Conservation (phyloP, 116 monocot species). For the Papilionanthe hybrid region DNA sequence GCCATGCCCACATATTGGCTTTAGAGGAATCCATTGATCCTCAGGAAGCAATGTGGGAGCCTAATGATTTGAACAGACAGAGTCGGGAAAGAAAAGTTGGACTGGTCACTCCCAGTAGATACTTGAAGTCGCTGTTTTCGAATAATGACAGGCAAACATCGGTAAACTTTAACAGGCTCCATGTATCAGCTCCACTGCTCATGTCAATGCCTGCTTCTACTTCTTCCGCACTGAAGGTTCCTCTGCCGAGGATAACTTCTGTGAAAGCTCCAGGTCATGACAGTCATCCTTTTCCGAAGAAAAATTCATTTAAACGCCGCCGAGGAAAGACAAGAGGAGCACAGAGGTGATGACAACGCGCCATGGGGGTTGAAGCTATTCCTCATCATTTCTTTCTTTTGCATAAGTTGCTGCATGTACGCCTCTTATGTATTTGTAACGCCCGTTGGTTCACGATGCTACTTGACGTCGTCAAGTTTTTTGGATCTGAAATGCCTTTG, state of each 20-base stretch:
- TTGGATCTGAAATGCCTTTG: no score
- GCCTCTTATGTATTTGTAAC: no score
- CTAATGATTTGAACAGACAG: not conserved
- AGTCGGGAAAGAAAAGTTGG: conserved; percentile 17
- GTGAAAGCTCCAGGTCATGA: no score
- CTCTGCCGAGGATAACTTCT: no score
- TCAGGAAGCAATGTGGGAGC: conserved; percentile 2
- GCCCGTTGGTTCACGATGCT: no score
- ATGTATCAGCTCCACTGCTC: not conserved
- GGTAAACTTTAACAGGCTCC: conserved; percentile 11
- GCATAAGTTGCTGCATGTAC: no score
- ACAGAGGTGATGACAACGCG: not conserved
- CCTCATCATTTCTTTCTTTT: no score
- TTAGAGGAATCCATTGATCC: conserved; percentile 21
- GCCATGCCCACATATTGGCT: conserved; percentile 28
- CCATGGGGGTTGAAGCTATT: not conserved
- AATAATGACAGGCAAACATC: conserved; percentile 1
- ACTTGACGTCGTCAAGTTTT: no score
- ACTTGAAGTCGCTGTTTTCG: conserved; percentile 33
- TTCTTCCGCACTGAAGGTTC: no score
- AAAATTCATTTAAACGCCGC: not conserved
- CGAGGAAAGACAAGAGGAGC: not conserved
- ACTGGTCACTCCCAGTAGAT: conserved; percentile 17
- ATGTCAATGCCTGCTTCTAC: no score
- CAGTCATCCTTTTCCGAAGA: not conserved